Base-by-base conservation (phyloP, 2,329 filamentous ascomycete species). In the Lachnum nothofagi region DNA sequence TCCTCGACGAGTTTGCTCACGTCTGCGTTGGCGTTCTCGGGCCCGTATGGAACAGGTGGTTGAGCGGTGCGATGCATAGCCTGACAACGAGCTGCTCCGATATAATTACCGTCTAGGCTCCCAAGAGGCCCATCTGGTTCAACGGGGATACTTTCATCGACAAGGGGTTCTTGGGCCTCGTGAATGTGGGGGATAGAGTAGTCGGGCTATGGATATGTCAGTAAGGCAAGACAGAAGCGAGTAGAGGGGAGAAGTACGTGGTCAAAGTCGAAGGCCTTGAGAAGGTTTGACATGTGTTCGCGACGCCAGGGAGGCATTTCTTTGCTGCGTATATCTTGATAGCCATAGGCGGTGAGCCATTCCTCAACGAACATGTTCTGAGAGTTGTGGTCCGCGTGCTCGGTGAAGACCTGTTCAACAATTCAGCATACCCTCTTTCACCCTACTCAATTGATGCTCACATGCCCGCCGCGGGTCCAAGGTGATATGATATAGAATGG, bases 401-500 rank as follows among this genome's bases (percentile, higher is more conserved):
- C 76, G 0, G 74, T 76, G 52, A 76, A 78, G 2, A 79, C 74
- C n/a, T n/a, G n/a, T n/a, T n/a, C n/a, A n/a, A n/a, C n/a, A n/a
- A n/a, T n/a, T n/a, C n/a, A n/a, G n/a, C n/a, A n/a, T n/a, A n/a
- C n/a, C n/a, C n/a, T n/a, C n/a, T n/a, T n/a, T n/a, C n/a, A n/a
- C n/a, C n/a, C n/a, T n/a, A n/a, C n/a, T n/a, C n/a, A n/a, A n/a
- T n/a, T n/a, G n/a, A n/a, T n/a, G n/a, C n/a, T n/a, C n/a, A n/a
- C n/a, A 19, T 74, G 70, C 7, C 72, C 73, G 9, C 73, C 73
- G 12, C 76, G 72, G 0, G 76, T 79, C 70, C 73, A 79, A 0
- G 76, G 76, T 0, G 76, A 79, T 46, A 79, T 68, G 60, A 79
- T 77, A 54, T 75, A 74, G 51, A 79, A 75, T 0, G 76, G 76